Conservation (phyloP, 805 yeast species). For the Metschnikowia cubensis region DNA sequence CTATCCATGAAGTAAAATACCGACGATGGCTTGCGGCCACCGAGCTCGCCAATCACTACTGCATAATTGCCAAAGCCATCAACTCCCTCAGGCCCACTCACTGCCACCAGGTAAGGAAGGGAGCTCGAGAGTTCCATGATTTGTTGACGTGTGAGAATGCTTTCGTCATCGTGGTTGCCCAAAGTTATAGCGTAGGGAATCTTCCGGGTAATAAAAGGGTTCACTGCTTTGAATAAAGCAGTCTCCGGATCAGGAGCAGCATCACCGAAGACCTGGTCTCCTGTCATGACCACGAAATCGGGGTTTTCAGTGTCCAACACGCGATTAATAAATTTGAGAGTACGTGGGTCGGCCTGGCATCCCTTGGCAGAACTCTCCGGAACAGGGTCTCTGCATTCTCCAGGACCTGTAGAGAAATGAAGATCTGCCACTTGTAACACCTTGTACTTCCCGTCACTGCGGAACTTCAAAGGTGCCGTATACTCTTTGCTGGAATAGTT, state of each 20-base stretch:
- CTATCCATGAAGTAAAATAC: conserved; percentile 78
- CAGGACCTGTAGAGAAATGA: conserved; percentile 83
- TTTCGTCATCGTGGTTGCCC: conserved; percentile 91
- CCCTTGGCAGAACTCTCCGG: conserved; percentile 45
- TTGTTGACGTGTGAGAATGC: conserved; percentile 56
- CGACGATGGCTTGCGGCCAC: conserved; percentile 39
- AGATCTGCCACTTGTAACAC: conserved; percentile 88
- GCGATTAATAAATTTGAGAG: conserved; percentile 54
- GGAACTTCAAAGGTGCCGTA: conserved; percentile 32
- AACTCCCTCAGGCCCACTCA: conserved; percentile 59
- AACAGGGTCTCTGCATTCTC: conserved; percentile 70
- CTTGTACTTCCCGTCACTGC: conserved; percentile 54
- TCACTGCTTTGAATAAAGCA: conserved; percentile 69
- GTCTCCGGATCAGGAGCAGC: conserved; percentile 77
- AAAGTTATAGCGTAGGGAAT: conserved; percentile 83
- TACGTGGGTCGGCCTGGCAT: conserved; percentile 78
- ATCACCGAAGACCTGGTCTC: conserved; percentile 88
- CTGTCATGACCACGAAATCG: conserved; percentile 80
- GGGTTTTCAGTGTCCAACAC: conserved; percentile 77
- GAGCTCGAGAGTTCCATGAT: conserved; percentile 52
- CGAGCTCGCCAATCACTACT: conserved; percentile 41
- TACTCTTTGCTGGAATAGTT: conserved; percentile 25
- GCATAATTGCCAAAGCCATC: conserved; percentile 84
- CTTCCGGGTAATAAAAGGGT: conserved; percentile 59
- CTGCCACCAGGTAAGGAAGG: conserved; percentile 67